Evolutionary conservation across 331 rosid species (phyloP).

Genomic region (Spiraea crenata): DNA sequence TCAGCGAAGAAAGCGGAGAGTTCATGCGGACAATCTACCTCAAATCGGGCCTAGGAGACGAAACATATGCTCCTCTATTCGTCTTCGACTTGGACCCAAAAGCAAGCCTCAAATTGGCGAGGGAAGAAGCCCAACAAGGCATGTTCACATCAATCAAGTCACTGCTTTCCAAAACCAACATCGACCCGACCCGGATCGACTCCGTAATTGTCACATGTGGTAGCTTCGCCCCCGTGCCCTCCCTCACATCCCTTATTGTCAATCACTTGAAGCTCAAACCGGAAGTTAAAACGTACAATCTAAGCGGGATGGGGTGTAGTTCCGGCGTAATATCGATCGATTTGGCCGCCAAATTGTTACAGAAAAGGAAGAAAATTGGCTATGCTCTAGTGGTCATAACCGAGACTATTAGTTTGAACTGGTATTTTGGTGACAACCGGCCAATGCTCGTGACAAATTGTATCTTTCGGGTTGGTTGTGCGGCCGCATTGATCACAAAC

Average conservation of each 20-base stretch:
- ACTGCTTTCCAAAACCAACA: slow-evolving; percentile 5
- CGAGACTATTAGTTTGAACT: slow-evolving; percentile 13
- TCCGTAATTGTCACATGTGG: slow-evolving; percentile 14
- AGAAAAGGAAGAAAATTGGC: background rate
- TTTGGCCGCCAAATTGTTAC: slow-evolving; percentile 3
- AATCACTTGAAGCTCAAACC: slow-evolving; percentile 23
- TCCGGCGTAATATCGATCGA: slow-evolving; percentile 16
- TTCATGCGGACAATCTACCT: slow-evolving; percentile 21
- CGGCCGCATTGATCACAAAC: slow-evolving; percentile 15
- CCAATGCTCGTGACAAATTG: slow-evolving; percentile 24
- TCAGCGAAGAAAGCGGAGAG: background rate
- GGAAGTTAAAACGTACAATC: slow-evolving; percentile 6
- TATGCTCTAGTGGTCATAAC: slow-evolving; percentile 13
- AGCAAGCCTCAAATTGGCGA: background rate
- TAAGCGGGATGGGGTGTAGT: slow-evolving; percentile 24
- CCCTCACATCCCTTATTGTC: slow-evolving; percentile 13
- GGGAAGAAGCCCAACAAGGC: slow-evolving; percentile 23
- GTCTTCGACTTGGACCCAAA: background rate
- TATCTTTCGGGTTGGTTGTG: slow-evolving; percentile 14
- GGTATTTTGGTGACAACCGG: slow-evolving; percentile 20
- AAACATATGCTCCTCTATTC: slow-evolving; percentile 20
- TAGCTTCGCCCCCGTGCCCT: slow-evolving; percentile 19
- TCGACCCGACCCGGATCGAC: slow-evolving; percentile 4
- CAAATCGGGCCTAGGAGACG: slow-evolving; percentile 21
- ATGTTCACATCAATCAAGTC: slow-evolving; percentile 7